Evolutionary conservation across 1,139 yeast species (phyloP), one percentile per base, ranked within the genome.

Genomic region (Kodamaea alishanica): DNA sequence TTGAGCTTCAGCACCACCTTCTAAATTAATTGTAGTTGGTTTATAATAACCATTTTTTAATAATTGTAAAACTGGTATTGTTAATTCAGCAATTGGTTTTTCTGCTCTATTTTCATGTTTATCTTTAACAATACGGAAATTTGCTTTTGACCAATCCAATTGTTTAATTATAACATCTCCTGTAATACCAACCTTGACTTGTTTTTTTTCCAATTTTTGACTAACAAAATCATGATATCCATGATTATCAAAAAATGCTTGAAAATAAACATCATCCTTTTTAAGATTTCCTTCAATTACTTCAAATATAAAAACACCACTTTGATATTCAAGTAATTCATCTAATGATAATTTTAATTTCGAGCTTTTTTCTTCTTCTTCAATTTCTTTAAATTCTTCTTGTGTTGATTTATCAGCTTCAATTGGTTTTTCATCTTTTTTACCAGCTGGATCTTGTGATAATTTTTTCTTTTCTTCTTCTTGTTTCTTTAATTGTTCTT

Each of bases 141-240:
- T 69, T 1, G 81, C 73, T 40, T 72, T 65, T 2, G 97, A 87
- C 72, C 80, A 78, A 32, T 83, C 89, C 40, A 90, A 69, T 58
- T 89, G 95, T 46, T 81, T 82, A 41, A 90, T 70, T 46, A 81
- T 63, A 23, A 68, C 80, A 61, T 89, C 97, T 46, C 90, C 89
- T 26, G 84, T 78, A 47, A 71, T 73, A 47, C 77, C 79, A 41
- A 79, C 56, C 44, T 69, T 69, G 28, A 65, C 54, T 26, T 65
- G 61, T 42, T 68, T 67, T 33, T 65, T 63, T 30, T 50, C 58
- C 50, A 70, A 56, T 48, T 71, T 72, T 26, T 77, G 77, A 38
- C 86, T 68, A 6, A 67, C 70, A 56, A 69, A 82, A 42, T 79
- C 76, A 12, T 82, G 68, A 56, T 77, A 79, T 4, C 89, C 84